Evolutionary conservation across 2,329 filamentous ascomycete species (phyloP), one percentile per base, ranked within the genome.

Genomic region (Emericellopsis cladophorae): DNA sequence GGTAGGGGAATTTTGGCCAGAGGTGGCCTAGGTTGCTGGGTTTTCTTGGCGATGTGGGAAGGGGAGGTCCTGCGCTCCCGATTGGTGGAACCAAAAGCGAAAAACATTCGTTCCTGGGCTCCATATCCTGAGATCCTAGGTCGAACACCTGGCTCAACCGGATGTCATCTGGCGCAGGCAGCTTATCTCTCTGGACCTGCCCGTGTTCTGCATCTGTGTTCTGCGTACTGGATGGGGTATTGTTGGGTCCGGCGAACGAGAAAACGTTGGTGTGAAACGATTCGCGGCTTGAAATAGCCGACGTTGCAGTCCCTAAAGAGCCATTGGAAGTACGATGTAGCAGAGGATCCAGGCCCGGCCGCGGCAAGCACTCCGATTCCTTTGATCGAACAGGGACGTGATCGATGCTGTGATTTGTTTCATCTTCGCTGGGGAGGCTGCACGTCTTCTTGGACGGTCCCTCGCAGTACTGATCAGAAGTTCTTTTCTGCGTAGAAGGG

Each of bases 221-320:
- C 42, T 65, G 58, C 1, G 54, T 63, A 11, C 54, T 53, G 4
- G 47, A 44, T 1, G 45, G 45, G 10, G 33, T 40, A 2, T 51
- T 47, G 9, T 29, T 3, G 8, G 26, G 26, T 29, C 26, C 12
- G 12, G 26, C 12, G 26, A 29, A 29, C 4, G 26, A 29, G 6
- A 29, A 29, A 7, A 29, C 26, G 6, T 9, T 29, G 6, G 26
- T 29, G 3, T 12, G 8, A 3, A 29, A 29, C 26, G 26, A 29
- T 4, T 9, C 12, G 3, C 26, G 26, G 26, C 26, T 29, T 3
- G 26, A 9, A 12, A 4, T 29, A 9, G 26, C 26, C 26, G 26
- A 29, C 4, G 26, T 29, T 7, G 26, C 6, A 4, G 9, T 29
- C 26, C 26, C 8, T 9, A 29, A 7, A 12, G 26, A 29, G 26